These are phyloP conservation scores for Ganoderma sinense DNA, from an alignment of 1,284 basidiomycete genomes.

Conservation along the genomic window DNA sequence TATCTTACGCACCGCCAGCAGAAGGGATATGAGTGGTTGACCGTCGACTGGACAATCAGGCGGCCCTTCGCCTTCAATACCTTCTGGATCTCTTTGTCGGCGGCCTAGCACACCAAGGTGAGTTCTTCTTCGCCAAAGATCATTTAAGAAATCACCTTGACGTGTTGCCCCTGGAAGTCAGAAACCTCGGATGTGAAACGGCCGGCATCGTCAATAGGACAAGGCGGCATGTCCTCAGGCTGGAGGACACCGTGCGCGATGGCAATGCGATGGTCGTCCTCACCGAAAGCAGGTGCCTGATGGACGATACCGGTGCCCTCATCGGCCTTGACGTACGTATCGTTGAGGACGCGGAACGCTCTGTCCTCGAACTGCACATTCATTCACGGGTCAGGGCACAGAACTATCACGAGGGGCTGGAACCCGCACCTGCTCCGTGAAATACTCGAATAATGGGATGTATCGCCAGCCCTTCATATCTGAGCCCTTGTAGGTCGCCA, in stretches of 20 bases:
- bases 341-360: conserved; percentile 90
- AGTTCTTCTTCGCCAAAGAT: not conserved
- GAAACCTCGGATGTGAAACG: conserved; percentile 89
- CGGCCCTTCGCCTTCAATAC: conserved; percentile 88
- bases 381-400: not conserved
- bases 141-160: conserved; percentile 72
- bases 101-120: conserved; percentile 59
- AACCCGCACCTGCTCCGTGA: conserved; percentile 82
- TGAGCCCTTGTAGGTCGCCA: conserved; percentile 86
- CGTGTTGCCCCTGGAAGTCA: conserved; percentile 90
- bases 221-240: conserved; percentile 93
- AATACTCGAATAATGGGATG: conserved; percentile 96
- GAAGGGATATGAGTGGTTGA: conserved; percentile 95
- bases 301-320: conserved; percentile 99
- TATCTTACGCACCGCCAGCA: conserved; percentile 83
- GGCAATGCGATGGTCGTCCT: conserved; percentile 97
- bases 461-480: conserved; percentile 98
- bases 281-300: conserved; percentile 98
- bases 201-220: conserved; percentile 92
- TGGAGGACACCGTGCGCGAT: conserved; percentile 85
- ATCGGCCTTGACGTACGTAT: conserved; percentile 93
- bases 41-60: conserved; percentile 87
- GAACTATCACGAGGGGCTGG: not conserved
- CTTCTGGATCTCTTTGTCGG: conserved; percentile 96
- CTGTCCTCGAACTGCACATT: conserved; percentile 82